Evolutionary conservation across 192 early-diverging fungal species (phyloP), one percentile per base, ranked within the genome.

Genomic region (Lobosporangium transversale): DNA sequence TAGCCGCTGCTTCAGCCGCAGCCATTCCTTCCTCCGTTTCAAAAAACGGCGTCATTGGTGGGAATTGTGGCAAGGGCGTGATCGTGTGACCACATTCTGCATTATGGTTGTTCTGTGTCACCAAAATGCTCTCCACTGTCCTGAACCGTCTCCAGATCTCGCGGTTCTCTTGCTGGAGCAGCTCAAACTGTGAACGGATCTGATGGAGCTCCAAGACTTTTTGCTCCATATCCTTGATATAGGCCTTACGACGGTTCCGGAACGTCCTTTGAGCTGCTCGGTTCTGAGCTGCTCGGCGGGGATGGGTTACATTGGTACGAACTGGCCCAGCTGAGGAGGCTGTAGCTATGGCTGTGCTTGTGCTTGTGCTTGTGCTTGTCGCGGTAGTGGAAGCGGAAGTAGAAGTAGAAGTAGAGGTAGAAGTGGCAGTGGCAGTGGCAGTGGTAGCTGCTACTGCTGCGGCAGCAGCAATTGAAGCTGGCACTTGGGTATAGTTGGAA

Each of bases 231-330:
- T 90, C 84, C 68, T 90, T 88, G 44, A 95, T 87, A 65, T 96
- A 93, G 54, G 87, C 85, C 64, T 94, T 89, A 52, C 90, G 86
- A 51, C 94, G 88, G 79, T 96, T 91, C 35, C 94, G 91, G 80
- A 96, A 96, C 10, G 94, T 93, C 2, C 93, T 85, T 79, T 96
- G 94, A 1, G 94, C 94, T 0, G 92, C 92, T n/a, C 94, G 87
- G 81, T 96, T 96, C 79, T 96, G 94, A n/a, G 90, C 93, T 0
- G 94, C 93, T 59, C 94, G 86, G 70, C 93, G 93, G 1, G 86
- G 81, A 17, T 76, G 73, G 11, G 73, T 76, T n/a, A 67, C 48
- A 29, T 76, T 76, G n/a, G 54, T 54, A 0, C 30, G 43, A 11
- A 27, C 3, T 17, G 59, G 59, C 12, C 7, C 42, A 9, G 21